Base-by-base conservation (phyloP, 1,139 yeast species). In the Groenewaldozyma sp. region DNA sequence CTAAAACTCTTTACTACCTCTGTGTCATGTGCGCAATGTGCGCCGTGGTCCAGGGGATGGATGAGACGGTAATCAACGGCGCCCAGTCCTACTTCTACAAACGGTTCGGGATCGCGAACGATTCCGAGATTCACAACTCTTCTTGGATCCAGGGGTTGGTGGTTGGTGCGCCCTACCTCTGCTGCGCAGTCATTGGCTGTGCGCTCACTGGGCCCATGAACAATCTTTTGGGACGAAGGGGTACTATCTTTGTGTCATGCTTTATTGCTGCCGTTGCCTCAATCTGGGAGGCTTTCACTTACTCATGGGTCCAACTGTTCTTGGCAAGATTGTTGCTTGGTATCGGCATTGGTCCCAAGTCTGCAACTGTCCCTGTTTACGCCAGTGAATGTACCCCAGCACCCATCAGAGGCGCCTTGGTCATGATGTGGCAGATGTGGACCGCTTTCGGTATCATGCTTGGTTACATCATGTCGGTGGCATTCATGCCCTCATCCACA, bases 1-100 rank as follows among this genome's bases (percentile, higher is more conserved):
- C 94, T 0, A 48, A 51, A 26, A 73, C 74, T 44, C 66, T 84
- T 52, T 62, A 78, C 49, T 74, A 70, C 47, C 76, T 83, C 40
- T 74, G 82, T 41, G 71, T 82, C 14, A 73, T 83, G 57, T 81
- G 88, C 32, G 81, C 94, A 4, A 74, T 84, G 77, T 86, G 93
- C 40, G 95, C 95, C 17, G 83, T 88, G 6, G 88, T 86, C 28
- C 94, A 84, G 60, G 95, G 95, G 54, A 83, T 84, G 86, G 95
- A 84, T 59, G 94, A 84, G 59, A 72, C 93, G 1, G 94, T 83
- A 18, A 73, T 82, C 44, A 82, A 83, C 53, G 95, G 95, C 48
- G 94, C 95, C 7, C 74, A 78, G 41, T 62, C 83, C 36, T 79
- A 76, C 55, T 82, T 78, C 59, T 84, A 88, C 4, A 51, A 53